Evolutionary conservation across 495 filamentous ascomycete species (phyloP).

Genomic region (Aspergillus biplanus): DNA sequence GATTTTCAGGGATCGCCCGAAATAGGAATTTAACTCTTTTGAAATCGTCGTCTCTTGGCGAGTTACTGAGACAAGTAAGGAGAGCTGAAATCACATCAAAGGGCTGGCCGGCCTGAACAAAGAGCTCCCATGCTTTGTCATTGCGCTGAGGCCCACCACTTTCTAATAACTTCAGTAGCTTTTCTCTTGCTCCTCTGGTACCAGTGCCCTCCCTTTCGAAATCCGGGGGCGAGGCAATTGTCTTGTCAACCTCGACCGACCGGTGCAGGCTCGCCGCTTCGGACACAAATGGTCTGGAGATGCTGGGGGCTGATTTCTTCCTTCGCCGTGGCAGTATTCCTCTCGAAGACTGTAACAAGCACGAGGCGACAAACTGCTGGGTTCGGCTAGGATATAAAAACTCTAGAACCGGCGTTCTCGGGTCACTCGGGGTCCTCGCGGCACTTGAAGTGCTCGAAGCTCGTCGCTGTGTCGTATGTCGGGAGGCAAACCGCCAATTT

Average conservation of each 20-base stretch:
- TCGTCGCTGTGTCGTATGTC: slow-evolving; percentile 29
- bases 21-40: slow-evolving; percentile 48
- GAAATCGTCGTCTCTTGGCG: slow-evolving; percentile 36
- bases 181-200: slow-evolving; percentile 17
- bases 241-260: neutral
- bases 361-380: slow-evolving; percentile 28
- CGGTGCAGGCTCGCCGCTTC: slow-evolving; percentile 24
- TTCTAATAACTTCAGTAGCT: slow-evolving; percentile 28
- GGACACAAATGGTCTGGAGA: slow-evolving; percentile 38
- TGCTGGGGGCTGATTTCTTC: slow-evolving; percentile 26
- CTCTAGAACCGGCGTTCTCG: slow-evolving; percentile 38
- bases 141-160: slow-evolving; percentile 22
- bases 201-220: neutral
- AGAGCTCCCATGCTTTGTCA: slow-evolving; percentile 44
- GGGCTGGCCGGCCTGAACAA: slow-evolving; percentile 34
- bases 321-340: slow-evolving; percentile 35
- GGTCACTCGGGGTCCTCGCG: slow-evolving; percentile 24
- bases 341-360: slow-evolving; percentile 30
- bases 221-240: neutral
- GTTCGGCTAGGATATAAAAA: slow-evolving; percentile 45
- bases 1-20: slow-evolving; percentile 33
- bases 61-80: slow-evolving; percentile 43
- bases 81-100: slow-evolving; percentile 32
- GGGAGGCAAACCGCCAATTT: slow-evolving; percentile 45
- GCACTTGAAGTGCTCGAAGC: slow-evolving; percentile 22